These are phyloP conservation scores for Porcisia hertigi DNA, from an alignment of 208 protist species.

Conservation along the genomic window DNA sequence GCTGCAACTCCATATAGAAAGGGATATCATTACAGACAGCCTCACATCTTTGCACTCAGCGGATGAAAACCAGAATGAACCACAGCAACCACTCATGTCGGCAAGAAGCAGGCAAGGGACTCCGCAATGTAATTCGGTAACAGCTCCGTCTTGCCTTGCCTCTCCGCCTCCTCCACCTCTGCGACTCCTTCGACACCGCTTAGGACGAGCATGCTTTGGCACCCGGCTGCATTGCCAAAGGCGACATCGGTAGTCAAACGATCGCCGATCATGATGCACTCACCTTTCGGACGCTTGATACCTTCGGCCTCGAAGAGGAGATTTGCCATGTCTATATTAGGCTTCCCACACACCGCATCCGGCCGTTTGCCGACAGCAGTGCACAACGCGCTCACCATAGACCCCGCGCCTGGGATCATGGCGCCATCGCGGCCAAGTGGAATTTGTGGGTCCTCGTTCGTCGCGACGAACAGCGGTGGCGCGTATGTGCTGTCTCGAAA, in stretches of 20 bases:
- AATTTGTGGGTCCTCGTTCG: slow-evolving; percentile 77
- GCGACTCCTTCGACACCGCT: slow-evolving; percentile 50
- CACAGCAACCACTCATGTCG: not conserved
- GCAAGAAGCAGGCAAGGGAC: slow-evolving; percentile 55
- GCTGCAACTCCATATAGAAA: too few relatives aligned
- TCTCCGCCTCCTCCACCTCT: slow-evolving; percentile 47
- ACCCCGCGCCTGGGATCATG: slow-evolving; percentile 60
- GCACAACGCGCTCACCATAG: slow-evolving; percentile 43
- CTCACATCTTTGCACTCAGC: too few relatives aligned
- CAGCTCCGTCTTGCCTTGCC: slow-evolving; percentile 22
- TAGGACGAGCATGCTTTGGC: slow-evolving; percentile 70
- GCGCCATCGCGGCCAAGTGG: slow-evolving; percentile 38
- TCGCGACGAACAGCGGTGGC: slow-evolving; percentile 55
- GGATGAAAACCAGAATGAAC: too few relatives aligned
- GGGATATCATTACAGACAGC: too few relatives aligned
- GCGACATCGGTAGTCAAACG: slow-evolving; percentile 77
- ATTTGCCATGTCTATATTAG: slow-evolving; percentile 53
- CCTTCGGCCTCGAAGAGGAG: slow-evolving; percentile 55
- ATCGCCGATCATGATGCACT: slow-evolving; percentile 80
- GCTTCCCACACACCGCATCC: slow-evolving; percentile 74
- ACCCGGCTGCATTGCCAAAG: slow-evolving; percentile 68
- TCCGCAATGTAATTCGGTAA: slow-evolving; percentile 69
- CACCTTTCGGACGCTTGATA: slow-evolving; percentile 37
- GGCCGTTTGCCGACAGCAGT: slow-evolving; percentile 36
- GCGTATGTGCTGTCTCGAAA: not conserved